Evolutionary conservation across 2,329 filamentous ascomycete genomes (phyloP).

Genomic region (Venturia pyrina): DNA sequence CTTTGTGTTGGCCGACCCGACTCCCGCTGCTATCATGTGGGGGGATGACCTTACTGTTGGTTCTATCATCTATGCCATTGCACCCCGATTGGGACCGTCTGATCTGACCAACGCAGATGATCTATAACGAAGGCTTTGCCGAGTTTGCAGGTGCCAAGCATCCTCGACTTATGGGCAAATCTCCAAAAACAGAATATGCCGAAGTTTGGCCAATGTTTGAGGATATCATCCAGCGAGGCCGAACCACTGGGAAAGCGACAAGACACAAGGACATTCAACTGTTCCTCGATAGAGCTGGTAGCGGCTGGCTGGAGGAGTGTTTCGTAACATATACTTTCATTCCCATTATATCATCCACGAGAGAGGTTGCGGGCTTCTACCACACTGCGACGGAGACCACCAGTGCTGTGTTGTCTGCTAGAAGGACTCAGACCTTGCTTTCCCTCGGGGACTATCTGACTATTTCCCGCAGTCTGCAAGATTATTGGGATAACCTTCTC

Average conservation of each 20-base stretch:
- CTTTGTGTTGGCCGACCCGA: conserved; percentile 1
- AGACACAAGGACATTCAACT: conserved; percentile 22
- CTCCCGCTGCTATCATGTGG: conserved; percentile 3
- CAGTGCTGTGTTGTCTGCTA: conserved; percentile 26
- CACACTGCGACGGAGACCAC: conserved; percentile 29
- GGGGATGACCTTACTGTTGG: conserved; percentile 2
- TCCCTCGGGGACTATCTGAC: conserved; percentile 26
- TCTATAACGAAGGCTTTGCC: conserved; percentile 9
- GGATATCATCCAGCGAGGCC: conserved; percentile 3
- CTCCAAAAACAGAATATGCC: conserved; percentile 1
- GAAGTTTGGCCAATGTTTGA: conserved; percentile 5
- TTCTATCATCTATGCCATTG: not conserved
- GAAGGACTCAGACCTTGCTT: conserved; percentile 27
- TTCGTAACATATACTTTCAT: conserved; percentile 36
- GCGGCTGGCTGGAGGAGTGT: conserved; percentile 13
- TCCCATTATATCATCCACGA: conserved; percentile 29
- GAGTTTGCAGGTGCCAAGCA: conserved; percentile 5
- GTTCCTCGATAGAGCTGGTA: conserved; percentile 17
- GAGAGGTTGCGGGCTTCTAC: conserved; percentile 20
- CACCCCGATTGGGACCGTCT: not conserved
- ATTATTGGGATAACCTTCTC: conserved; percentile 34
- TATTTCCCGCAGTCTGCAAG: conserved; percentile 21
- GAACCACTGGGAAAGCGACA: conserved; percentile 19
- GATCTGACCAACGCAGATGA: conserved; percentile 1
- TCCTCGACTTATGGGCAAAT: conserved; percentile 1